Conservation (phyloP, 2,329 filamentous ascomycete species). For the Trichoderma sp. region DNA sequence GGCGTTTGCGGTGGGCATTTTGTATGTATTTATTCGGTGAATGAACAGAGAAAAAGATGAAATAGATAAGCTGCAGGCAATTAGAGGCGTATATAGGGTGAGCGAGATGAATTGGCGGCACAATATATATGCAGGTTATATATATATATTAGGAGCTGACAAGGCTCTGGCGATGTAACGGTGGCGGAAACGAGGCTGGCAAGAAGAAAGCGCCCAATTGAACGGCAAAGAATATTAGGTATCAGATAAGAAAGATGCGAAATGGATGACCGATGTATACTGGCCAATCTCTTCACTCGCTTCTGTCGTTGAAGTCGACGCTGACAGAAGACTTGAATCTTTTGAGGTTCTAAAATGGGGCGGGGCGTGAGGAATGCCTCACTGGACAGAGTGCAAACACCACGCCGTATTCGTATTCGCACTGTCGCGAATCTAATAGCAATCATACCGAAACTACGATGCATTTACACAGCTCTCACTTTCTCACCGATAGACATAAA, state of each 20-base stretch:
- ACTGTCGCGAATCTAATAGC: neutral
- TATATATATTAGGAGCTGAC: neutral
- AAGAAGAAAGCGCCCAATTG: neutral
- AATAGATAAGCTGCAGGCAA: neutral
- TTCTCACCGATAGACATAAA: neutral
- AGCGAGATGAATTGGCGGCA: neutral
- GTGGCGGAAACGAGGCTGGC: neutral
- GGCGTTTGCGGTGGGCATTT: slow-evolving; percentile 29
- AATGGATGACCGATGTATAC: neutral
- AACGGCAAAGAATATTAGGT: neutral
- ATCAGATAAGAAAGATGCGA: neutral
- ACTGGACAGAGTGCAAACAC: neutral
- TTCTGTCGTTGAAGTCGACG: neutral
- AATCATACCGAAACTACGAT: neutral
- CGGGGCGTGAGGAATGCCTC: neutral
- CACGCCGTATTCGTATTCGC: neutral
- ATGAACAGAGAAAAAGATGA: neutral
- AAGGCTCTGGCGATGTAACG: neutral
- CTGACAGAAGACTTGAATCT: neutral
- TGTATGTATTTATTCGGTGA: neutral
- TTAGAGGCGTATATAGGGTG: neutral
- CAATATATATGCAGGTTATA: neutral
- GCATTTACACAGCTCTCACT: neutral
- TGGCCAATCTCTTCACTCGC: neutral
- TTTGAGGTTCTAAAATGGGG: neutral